A percentile compares a stretch with the other conserved stretches of the same genome.
These are phyloP conservation scores for Lactarius sanguifluus DNA, from an alignment of 768 basidiomycete species.

Conservation along the genomic window DNA sequence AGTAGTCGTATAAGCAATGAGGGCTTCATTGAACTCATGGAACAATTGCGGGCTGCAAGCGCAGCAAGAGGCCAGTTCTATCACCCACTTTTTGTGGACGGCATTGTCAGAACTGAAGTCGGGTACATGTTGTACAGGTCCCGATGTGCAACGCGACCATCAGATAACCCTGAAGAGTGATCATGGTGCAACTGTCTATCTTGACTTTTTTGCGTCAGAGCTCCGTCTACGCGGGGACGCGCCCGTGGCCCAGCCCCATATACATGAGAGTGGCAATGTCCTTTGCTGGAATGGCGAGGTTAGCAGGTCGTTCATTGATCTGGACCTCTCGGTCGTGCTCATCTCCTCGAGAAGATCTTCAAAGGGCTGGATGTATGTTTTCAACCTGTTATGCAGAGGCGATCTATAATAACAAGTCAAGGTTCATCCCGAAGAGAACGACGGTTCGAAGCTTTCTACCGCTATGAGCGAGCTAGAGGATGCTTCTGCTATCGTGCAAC, in stretches of 20 bases:
- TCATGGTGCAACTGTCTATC: constrained; percentile 27
- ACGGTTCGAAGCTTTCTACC: constrained; percentile 57
- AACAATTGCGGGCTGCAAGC: constrained; percentile 49
- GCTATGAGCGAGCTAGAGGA: constrained; percentile 32
- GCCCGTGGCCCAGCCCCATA: constrained; percentile 68
- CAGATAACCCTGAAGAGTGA: constrained; percentile 29
- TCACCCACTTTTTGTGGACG: background rate
- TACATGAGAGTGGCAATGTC: constrained; percentile 48
- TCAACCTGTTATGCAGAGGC: background rate
- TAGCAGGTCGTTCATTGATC: constrained; percentile 22
- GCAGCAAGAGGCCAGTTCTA: constrained; percentile 53
- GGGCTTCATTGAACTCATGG: constrained; percentile 32
- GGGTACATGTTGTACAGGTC: constrained; percentile 45
- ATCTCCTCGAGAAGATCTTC: constrained; percentile 52
- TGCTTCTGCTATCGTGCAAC: constrained; percentile 45
- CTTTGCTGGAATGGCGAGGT: constrained; percentile 91
- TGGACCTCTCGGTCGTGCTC: background rate
- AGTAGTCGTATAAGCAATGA: constrained; percentile 24
- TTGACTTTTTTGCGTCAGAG: constrained; percentile 72
- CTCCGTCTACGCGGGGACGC: constrained; percentile 64
- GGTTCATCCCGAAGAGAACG: constrained; percentile 66
- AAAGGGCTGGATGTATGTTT: constrained; percentile 68
- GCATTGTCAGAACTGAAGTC: background rate
- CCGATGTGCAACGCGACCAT: constrained; percentile 54
- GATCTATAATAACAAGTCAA: constrained; percentile 33